Conservation (phyloP, 2,329 filamentous ascomycete species). For the Clonostachys solani region DNA sequence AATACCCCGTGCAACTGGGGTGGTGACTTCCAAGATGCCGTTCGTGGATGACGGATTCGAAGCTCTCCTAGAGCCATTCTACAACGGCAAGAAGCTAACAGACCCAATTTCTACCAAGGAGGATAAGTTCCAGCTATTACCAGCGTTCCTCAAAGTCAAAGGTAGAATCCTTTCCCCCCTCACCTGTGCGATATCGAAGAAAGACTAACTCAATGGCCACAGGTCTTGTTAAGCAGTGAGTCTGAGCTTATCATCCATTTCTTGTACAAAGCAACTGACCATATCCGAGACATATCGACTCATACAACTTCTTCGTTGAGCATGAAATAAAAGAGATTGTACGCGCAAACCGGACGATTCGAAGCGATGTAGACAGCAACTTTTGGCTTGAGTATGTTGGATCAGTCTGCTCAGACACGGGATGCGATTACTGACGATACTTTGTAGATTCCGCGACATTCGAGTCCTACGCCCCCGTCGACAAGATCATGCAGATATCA, state of each 20-base stretch:
- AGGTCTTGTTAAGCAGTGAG: slow-evolving; percentile 82
- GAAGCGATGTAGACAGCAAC: slow-evolving; percentile 86
- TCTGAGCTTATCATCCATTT: slow-evolving; percentile 1
- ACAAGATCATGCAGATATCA: slow-evolving; percentile 67
- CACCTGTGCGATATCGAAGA: background rate
- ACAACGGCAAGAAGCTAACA: slow-evolving; percentile 64
- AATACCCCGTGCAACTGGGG: slow-evolving; percentile 15
- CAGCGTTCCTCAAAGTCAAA: slow-evolving; percentile 97
- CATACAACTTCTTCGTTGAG: slow-evolving; percentile 97
- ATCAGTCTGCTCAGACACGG: background rate
- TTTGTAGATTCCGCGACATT: slow-evolving; percentile 71
- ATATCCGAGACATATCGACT: slow-evolving; percentile 72
- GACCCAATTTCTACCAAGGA: slow-evolving; percentile 61
- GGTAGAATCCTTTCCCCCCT: slow-evolving; percentile 33
- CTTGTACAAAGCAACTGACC: background rate
- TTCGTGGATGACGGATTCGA: slow-evolving; percentile 60
- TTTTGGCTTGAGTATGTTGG: slow-evolving; percentile 73
- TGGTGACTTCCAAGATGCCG: slow-evolving; percentile 40
- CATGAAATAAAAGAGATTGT: slow-evolving; percentile 97
- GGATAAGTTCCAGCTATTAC: slow-evolving; percentile 96
- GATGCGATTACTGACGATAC: too few species aligned
- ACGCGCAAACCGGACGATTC: slow-evolving; percentile 80
- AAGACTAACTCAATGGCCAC: background rate
- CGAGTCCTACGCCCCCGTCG: slow-evolving; percentile 79
- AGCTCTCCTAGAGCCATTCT: slow-evolving; percentile 62